Percentiles rank a stretch among this genome's conserved stretches.
phyloP scores from a whole-genome alignment of 2,329 filamentous ascomycete species.

The Ustulina deusta region DNA sequence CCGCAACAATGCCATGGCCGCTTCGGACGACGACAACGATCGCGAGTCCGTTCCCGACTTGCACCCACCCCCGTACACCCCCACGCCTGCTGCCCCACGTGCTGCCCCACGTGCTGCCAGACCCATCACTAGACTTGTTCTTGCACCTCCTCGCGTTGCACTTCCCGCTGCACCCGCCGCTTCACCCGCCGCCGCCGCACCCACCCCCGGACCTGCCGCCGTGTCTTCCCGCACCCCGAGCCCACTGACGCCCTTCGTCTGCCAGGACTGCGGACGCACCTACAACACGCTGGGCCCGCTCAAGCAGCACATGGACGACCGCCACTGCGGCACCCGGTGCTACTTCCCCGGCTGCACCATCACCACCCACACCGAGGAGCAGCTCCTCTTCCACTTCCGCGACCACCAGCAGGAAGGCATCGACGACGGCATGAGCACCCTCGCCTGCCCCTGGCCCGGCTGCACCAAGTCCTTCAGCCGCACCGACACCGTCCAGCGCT shows the following conservation, averaged over 20 bases:
- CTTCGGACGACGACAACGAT: too few relatives aligned
- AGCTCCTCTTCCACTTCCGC: not conserved
- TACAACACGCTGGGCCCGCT: not conserved
- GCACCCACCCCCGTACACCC: too few relatives aligned
- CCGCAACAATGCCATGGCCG: too few relatives aligned
- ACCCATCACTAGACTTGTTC: too few relatives aligned
- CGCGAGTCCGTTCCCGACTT: too few relatives aligned
- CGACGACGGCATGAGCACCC: rapidly evolving
- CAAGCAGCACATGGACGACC: not conserved
- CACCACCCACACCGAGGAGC: not conserved
- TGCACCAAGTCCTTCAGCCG: constrained; percentile 2
- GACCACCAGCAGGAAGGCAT: not conserved
- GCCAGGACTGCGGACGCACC: not conserved
- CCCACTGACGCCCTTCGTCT: not conserved
- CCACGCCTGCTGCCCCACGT: too few relatives aligned
- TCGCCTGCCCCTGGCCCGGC: constrained; percentile 6
- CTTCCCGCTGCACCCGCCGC: too few relatives aligned
- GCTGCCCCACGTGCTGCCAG: too few relatives aligned
- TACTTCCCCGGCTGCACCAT: constrained; percentile 13
- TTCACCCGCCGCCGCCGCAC: too few relatives aligned
- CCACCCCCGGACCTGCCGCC: too few relatives aligned
- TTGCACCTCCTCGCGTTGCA: too few relatives aligned
- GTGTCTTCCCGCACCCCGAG: too few relatives aligned
- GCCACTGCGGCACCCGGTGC: constrained; percentile 11
- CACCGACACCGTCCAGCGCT: not conserved